Conservation (phyloP, 2,329 filamentous ascomycete genomes). For the Penicillium oxalicum region DNA sequence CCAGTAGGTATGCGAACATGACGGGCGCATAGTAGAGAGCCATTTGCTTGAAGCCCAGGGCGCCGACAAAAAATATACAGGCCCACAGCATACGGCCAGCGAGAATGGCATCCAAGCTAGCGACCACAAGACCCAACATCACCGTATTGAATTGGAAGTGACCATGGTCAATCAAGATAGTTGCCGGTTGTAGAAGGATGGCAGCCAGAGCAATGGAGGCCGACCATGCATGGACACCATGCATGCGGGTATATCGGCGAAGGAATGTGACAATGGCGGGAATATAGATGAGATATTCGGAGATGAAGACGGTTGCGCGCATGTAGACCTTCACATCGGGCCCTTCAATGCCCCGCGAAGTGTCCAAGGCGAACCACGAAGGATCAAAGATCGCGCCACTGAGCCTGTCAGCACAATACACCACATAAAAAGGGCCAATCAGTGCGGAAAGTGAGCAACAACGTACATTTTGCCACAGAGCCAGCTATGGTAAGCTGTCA, state of each 20-base stretch:
- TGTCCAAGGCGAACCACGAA: constrained; percentile 78
- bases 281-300: constrained; percentile 84
- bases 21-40: constrained; percentile 92
- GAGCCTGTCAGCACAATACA: constrained; percentile 13
- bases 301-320: constrained; percentile 83
- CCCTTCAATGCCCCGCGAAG: constrained; percentile 76
- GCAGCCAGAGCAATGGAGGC: constrained; percentile 79
- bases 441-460: constrained; percentile 11
- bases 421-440: neutral
- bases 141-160: constrained; percentile 99
- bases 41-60: constrained; percentile 99
- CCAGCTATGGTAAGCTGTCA: constrained; percentile 99
- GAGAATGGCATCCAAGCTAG: constrained; percentile 81
- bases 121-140: constrained; percentile 87
- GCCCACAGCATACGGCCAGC: constrained; percentile 81
- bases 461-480: constrained; percentile 71
- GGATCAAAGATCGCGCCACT: constrained; percentile 71
- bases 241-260: constrained; percentile 69
- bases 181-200: constrained; percentile 84
- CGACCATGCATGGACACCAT: constrained; percentile 74
- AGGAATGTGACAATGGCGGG: constrained; percentile 82
- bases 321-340: constrained; percentile 85
- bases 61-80: constrained; percentile 85
- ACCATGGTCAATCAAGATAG: constrained; percentile 88
- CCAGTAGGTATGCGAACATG: constrained; percentile 86